Percentiles rank a stretch among this genome's conserved stretches.
Conservation (phyloP, 208 protist genomes). For the Leishmania aethiopica region DNA sequence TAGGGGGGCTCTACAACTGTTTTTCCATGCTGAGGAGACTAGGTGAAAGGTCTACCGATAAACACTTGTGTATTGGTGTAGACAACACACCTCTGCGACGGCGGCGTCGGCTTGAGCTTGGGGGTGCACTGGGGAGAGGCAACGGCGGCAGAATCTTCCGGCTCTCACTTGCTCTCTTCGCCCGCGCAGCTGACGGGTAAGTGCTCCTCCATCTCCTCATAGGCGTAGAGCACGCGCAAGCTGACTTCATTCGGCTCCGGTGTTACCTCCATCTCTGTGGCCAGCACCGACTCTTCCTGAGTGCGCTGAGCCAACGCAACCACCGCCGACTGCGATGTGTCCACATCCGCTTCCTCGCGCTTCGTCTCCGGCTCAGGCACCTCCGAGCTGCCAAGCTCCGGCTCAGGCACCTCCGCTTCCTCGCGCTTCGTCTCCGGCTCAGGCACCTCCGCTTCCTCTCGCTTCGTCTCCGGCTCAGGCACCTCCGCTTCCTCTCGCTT, state of each 20-base stretch:
- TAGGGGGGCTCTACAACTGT: not conserved
- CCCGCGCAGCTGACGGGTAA: conserved; percentile 1
- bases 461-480: no score
- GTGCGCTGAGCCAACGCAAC: not conserved
- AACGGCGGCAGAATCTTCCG: not conserved
- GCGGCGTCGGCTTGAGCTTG: not conserved
- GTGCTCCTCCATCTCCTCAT: not conserved
- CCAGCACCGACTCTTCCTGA: not conserved
- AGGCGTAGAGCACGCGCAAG: not conserved
- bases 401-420: not conserved
- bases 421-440: not conserved
- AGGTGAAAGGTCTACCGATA: conserved; percentile 9
- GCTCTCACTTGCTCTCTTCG: not conserved
- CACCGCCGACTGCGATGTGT: not conserved
- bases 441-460: not conserved
- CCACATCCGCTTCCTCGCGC: not conserved
- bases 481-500: no score
- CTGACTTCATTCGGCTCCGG: not conserved
- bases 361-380: not conserved
- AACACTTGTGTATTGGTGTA: conserved; percentile 18
- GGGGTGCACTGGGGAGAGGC: conserved; percentile 10
- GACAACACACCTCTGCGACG: conserved; percentile 5
- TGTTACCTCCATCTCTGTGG: not conserved
- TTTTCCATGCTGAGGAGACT: conserved; percentile 4
- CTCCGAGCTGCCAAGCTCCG: not conserved